Conservation (phyloP, 768 basidiomycete genomes). For the Punctularia strigosozonata region DNA sequence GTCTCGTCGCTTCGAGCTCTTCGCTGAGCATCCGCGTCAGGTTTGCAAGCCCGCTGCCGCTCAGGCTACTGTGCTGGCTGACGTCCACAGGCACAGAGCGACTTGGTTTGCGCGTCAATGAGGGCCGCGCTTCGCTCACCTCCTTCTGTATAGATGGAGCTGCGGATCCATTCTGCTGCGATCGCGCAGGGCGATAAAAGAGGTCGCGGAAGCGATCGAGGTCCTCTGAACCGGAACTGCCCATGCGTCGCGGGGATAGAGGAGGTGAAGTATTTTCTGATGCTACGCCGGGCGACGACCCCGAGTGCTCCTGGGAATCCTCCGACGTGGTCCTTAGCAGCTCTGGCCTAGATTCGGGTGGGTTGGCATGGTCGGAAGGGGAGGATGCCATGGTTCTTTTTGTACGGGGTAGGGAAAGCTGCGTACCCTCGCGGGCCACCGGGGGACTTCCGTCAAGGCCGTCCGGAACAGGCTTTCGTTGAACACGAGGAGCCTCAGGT, state of each 20-base stretch:
- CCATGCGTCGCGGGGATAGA: conserved; percentile 40
- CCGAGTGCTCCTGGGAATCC: too few relatives aligned
- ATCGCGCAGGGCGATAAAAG: conserved; percentile 44
- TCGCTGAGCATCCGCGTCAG: conserved; percentile 30
- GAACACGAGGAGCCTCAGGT: too few relatives aligned
- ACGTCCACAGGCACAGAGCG: conserved; percentile 19
- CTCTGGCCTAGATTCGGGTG: conserved; percentile 13
- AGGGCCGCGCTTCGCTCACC: too few relatives aligned
- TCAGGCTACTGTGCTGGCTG: conserved; percentile 13
- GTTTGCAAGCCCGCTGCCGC: conserved; percentile 23
- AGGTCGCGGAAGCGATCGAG: conserved; percentile 66
- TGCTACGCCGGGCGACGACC: conserved; percentile 15
- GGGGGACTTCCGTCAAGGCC: too few relatives aligned
- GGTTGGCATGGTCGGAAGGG: conserved; percentile 13
- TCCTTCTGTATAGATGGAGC: conserved; percentile 1
- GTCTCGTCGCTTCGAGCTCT: conserved; percentile 18
- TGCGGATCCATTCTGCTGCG: background rate
- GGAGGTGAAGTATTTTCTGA: conserved; percentile 25
- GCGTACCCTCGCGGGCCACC: too few relatives aligned
- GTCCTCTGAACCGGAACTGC: conserved; percentile 51
- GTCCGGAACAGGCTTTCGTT: too few relatives aligned
- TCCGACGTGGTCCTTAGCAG: too few relatives aligned
- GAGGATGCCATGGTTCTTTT: conserved; percentile 17
- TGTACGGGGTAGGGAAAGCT: too few relatives aligned
- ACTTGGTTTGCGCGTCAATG: conserved; percentile 11